Percentiles rank a stretch among this genome's conserved stretches.
phyloP scores from a whole-genome alignment of 148 eudicot species.

The Fagopyrum homotropicum region DNA sequence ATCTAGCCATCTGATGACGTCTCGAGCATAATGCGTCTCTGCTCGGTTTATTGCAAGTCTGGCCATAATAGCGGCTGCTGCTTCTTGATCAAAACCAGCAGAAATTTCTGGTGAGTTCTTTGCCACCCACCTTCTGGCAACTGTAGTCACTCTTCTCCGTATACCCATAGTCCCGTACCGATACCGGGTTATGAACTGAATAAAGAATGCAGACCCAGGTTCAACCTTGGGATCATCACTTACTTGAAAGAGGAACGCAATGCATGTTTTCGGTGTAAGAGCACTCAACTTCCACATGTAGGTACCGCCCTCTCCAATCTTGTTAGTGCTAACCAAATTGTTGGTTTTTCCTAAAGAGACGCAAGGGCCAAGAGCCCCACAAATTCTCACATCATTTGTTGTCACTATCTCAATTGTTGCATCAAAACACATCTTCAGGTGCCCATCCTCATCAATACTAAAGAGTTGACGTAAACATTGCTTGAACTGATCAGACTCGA shows the following conservation, averaged over 20 bases:
- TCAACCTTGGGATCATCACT: conserved; percentile 51
- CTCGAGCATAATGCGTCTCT: conserved; percentile 46
- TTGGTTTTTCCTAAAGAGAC: conserved; percentile 58
- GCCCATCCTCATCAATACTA: conserved; percentile 54
- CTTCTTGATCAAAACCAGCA: conserved; percentile 93
- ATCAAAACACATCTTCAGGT: conserved; percentile 76
- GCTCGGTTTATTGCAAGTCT: conserved; percentile 70
- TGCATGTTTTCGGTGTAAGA: conserved; percentile 64
- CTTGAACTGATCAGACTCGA: conserved; percentile 75
- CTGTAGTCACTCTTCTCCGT: conserved; percentile 84
- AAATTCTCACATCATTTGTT: conserved; percentile 66
- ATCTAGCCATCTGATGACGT: conserved; percentile 87
- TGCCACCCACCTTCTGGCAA: conserved; percentile 89
- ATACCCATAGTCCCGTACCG: conserved; percentile 52
- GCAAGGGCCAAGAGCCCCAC: conserved; percentile 97
- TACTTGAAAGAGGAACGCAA: conserved; percentile 83
- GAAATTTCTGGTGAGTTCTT: conserved; percentile 66
- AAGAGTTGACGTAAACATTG: conserved; percentile 73
- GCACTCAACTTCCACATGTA: conserved; percentile 74
- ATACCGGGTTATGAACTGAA: conserved; percentile 86
- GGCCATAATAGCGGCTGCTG: conserved; percentile 81
- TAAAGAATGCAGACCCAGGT: conserved; percentile 79
- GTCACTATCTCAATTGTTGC: conserved; percentile 82
- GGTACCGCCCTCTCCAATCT: conserved; percentile 79
- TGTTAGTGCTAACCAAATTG: conserved; percentile 56